Percentiles rank a stretch among this genome's conserved stretches.
Conservation (phyloP, 495 filamentous ascomycete genomes). For the Neurospora sublineolata region DNA sequence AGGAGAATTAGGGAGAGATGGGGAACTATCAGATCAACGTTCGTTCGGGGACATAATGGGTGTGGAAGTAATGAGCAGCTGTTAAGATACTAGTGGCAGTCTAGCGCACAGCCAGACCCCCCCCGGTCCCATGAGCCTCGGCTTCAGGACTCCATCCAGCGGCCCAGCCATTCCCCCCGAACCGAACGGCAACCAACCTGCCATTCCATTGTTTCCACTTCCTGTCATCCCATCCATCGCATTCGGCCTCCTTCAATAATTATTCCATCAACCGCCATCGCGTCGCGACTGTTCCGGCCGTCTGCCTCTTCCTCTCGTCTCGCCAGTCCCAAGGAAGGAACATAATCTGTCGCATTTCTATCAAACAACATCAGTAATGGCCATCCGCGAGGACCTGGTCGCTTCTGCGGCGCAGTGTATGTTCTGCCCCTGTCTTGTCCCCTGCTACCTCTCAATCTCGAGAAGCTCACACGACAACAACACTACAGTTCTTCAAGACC, state of each 20-base stretch:
- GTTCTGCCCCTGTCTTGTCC: conserved; percentile 26
- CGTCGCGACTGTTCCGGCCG: not conserved
- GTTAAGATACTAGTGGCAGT: not conserved
- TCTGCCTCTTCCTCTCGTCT: not conserved
- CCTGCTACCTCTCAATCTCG: not conserved
- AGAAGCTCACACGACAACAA: conserved; percentile 2
- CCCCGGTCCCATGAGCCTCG: not conserved
- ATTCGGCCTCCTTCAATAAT: not conserved
- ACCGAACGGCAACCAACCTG: not conserved
- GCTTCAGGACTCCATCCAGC: not conserved
- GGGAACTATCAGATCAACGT: not conserved
- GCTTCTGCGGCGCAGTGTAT: conserved; percentile 52
- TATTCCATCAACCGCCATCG: not conserved
- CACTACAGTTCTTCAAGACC: conserved; percentile 75
- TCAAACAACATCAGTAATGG: conserved; percentile 37
- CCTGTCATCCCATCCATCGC: not conserved
- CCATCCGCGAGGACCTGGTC: conserved; percentile 76
- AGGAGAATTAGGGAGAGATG: not conserved
- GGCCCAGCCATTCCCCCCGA: not conserved
- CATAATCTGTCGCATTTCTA: not conserved
- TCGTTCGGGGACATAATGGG: not conserved
- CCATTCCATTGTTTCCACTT: not conserved
- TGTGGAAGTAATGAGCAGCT: not conserved
- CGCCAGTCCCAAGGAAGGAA: not conserved
- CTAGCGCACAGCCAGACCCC: not conserved